Evolutionary conservation across 108 stramenopile species (phyloP).

Genomic region (Discostella stelligeroides): DNA sequence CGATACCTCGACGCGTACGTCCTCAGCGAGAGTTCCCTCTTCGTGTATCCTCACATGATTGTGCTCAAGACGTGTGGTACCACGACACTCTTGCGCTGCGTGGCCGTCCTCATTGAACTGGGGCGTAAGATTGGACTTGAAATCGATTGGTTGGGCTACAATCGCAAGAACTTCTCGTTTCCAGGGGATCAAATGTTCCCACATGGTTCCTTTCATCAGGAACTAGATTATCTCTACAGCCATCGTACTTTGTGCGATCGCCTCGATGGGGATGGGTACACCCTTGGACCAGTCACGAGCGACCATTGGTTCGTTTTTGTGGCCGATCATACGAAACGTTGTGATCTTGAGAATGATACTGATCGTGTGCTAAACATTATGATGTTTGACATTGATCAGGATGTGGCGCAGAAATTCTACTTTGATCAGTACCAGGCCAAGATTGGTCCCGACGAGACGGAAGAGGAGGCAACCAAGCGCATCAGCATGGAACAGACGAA

Average conservation of each 20-base stretch:
- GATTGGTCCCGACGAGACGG: conserved; percentile 64
- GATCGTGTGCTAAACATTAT: conserved; percentile 99
- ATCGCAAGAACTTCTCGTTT: conserved; percentile 98
- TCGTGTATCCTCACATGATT: conserved; percentile 98
- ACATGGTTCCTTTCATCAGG: conserved; percentile 90
- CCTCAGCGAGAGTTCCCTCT: conserved; percentile 95
- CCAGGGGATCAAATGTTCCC: conserved; percentile 94
- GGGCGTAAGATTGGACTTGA: conserved; percentile 89
- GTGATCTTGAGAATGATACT: conserved; percentile 70
- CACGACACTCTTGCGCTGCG: conserved; percentile 97
- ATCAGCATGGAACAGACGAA: conserved; percentile 80
- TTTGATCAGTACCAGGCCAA: conserved; percentile 71
- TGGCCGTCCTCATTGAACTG: conserved; percentile 88
- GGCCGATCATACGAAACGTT: conserved; percentile 95
- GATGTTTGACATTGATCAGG: conserved; percentile 99
- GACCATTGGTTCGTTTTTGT: conserved; percentile 99
- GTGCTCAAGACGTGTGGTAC: conserved; percentile 99
- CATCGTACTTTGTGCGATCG: conserved; percentile 89
- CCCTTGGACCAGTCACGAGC: conserved; percentile 96
- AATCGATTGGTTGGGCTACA: conserved; percentile 99
- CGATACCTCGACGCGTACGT: conserved; percentile 96
- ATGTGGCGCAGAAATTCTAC: conserved; percentile 87
- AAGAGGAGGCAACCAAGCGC: conserved; percentile 81
- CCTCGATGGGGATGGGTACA: conserved; percentile 95
- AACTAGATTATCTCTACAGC: conserved; percentile 90